Base-by-base conservation (phyloP, 2,329 filamentous ascomycete species). In the Zasmidium cellare region DNA sequence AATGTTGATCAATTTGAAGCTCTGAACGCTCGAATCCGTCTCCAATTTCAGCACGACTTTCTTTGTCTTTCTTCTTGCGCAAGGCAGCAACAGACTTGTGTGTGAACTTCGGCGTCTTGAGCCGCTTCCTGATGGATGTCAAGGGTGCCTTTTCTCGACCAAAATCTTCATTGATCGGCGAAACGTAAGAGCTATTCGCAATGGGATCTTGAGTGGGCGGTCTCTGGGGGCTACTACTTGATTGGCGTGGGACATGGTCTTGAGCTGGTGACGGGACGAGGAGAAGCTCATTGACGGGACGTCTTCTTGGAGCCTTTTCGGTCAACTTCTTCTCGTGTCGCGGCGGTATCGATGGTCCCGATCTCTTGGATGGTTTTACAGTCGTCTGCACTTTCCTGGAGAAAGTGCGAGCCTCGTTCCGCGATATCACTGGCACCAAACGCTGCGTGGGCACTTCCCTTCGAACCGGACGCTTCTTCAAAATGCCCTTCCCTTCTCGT, bases 21-120 rank as follows among this genome's bases (percentile, higher is more conserved):
- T 67, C 65, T 24, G 58, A 55, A 22, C n/a, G 16, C 11, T 63
- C 61, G 28, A 67, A 67, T 11, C 65, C 65, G 55, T 67, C 65
- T 19, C 65, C 65, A 19, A 60, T 44, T 9, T 31, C 48, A 11
- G 18, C 22, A 9, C 28, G 24, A 3, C 46, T 45, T 12, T 24
- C 19, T 19, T 38, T 46, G 9, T 19, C 22, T 20, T 49, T 48
- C 23, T 60, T 62, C 24, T 60, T 63, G 12, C 59, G 61, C 24
- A 65, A 45, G 3, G 45, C 49, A 16, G 51, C 45, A 1, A 62
- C 51, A 3, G 61, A 63, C 53, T 65, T 67, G 52, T 68, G 56
- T n/a, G 53, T 51, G n/a, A 58, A 58, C 25, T 48, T 56, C n/a
- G 61, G 57, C 3, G 55, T 59, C 49, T 59, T 65, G 24, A 68